phyloP scores from a whole-genome alignment of 2,329 filamentous ascomycete species.

The Chrysoporthe austroafricana region DNA sequence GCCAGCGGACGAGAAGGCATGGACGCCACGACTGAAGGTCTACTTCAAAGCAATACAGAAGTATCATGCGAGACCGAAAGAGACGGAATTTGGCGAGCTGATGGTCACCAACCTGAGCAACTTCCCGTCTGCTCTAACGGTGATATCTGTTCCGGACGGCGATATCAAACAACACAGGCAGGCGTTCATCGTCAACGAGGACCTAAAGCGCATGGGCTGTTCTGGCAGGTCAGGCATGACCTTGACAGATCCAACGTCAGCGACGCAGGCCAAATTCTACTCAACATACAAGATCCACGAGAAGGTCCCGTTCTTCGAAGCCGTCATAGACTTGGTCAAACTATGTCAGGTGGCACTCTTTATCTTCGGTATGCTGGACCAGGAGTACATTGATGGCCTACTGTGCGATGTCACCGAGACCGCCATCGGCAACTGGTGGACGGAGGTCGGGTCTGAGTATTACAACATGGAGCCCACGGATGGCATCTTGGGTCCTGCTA shows the following conservation, averaged over 20 bases:
- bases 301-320: constrained; percentile 74
- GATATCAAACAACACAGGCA: constrained; percentile 80
- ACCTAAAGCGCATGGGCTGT: constrained; percentile 89
- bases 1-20: constrained; percentile 76
- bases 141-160: constrained; percentile 88
- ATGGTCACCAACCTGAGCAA: constrained; percentile 94
- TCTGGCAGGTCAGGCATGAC: constrained; percentile 87
- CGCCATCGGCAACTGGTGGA: constrained; percentile 94
- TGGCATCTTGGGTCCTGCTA: constrained; percentile 89
- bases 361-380: constrained; percentile 84
- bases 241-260: constrained; percentile 74
- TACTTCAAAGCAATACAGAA: constrained; percentile 88
- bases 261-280: constrained; percentile 88
- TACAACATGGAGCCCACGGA: constrained; percentile 93
- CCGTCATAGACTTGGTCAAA: constrained; percentile 87
- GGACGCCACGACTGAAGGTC: constrained; percentile 77
- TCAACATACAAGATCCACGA: constrained; percentile 89
- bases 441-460: constrained; percentile 86
- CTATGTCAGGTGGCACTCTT: constrained; percentile 88
- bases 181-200: constrained; percentile 90
- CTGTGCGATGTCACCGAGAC: constrained; percentile 92
- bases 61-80: constrained; percentile 81
- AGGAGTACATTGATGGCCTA: constrained; percentile 87
- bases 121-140: constrained; percentile 88
- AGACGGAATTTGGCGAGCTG: constrained; percentile 79